These are phyloP conservation scores for Monosporascus sp. DNA, from an alignment of 2,329 filamentous ascomycete species.

Conservation along the genomic window DNA sequence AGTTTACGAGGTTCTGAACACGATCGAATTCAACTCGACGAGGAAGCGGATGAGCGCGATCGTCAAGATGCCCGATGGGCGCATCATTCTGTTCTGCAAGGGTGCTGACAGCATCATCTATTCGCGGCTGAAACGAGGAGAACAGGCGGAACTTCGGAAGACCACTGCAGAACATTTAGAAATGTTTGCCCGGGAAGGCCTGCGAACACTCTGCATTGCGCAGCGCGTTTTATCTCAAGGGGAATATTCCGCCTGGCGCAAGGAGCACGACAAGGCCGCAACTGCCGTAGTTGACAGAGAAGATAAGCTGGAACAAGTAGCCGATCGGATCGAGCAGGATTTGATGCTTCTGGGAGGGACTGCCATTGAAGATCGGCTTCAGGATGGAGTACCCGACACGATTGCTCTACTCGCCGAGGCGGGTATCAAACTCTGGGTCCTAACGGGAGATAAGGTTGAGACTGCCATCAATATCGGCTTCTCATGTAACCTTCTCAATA, in stretches of 20 bases:
- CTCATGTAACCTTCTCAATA: conserved; percentile 94
- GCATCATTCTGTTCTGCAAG: conserved; percentile 91
- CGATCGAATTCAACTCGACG: conserved; percentile 94
- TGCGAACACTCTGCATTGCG: conserved; percentile 92
- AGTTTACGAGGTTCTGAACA: conserved; percentile 84
- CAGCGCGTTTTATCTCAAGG: conserved; percentile 73
- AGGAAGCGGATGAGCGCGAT: conserved; percentile 98
- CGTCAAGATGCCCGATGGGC: conserved; percentile 85
- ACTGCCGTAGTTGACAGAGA: conserved; percentile 80
- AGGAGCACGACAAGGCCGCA: conserved; percentile 81
- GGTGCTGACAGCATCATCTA: conserved; percentile 98
- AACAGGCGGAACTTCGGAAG: conserved; percentile 78
- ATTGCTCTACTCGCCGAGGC: conserved; percentile 87
- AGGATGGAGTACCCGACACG: conserved; percentile 94
- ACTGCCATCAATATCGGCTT: conserved; percentile 99
- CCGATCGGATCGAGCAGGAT: conserved; percentile 86
- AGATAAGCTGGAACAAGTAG: conserved; percentile 84
- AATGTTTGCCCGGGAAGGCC: conserved; percentile 91
- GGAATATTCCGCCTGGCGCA: conserved; percentile 81
- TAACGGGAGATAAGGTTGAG: conserved; percentile 98
- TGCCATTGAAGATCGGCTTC: conserved; percentile 92
- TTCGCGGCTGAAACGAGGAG: conserved; percentile 75
- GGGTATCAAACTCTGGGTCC: conserved; percentile 97
- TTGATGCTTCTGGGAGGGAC: conserved; percentile 86
- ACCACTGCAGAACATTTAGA: conserved; percentile 91